Evolutionary conservation across 805 yeast species (phyloP), one percentile per base, ranked within the genome.

Genomic region (Ogataea wickerhamii): DNA sequence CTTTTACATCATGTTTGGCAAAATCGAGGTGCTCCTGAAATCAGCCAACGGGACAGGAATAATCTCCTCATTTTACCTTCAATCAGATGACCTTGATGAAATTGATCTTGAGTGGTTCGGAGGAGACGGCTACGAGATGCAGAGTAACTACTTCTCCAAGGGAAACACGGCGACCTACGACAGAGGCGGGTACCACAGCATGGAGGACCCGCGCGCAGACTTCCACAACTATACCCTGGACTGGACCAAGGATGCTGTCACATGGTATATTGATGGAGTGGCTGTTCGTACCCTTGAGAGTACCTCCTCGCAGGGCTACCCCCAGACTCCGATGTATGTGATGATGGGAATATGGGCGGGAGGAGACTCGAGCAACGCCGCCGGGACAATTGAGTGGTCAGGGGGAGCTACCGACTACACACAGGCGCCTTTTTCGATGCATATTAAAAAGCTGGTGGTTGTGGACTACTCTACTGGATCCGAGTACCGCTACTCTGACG

Each of bases 71-170:
- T 77, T 88, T 49, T 86, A 81, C 47, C 69, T 88, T 38, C 94
- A 87, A 56, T 66, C 74, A 51, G 96, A 89, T 58, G 95, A 83
- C 53, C 67, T 82, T 47, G 97, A 89, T 62, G 97, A 89, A 63
- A 78, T 89, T 32, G 97, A 89, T 63, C 55, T 84, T 34, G 96
- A 89, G 61, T 83, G 93, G 80, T 69, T 84, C 31, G 96, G 96
- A 14, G 79, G 85, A 33, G 95, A 88, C 56, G 68, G 68, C 18
- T 70, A 76, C 28, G 81, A 86, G 56, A 77, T 83, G 50, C 94
- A 86, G 63, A 70, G 88, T 18, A 84, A 84, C 58, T 89, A 63
- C 60, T 88, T 87, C 66, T 76, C 87, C 25, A 83, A 88, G 58
- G 96, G 96, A 43, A 66, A 80, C 55, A 78, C 86, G 2, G 60